phyloP scores from a whole-genome alignment of 441 rosid species.

The Pelargonium fulgidum region DNA sequence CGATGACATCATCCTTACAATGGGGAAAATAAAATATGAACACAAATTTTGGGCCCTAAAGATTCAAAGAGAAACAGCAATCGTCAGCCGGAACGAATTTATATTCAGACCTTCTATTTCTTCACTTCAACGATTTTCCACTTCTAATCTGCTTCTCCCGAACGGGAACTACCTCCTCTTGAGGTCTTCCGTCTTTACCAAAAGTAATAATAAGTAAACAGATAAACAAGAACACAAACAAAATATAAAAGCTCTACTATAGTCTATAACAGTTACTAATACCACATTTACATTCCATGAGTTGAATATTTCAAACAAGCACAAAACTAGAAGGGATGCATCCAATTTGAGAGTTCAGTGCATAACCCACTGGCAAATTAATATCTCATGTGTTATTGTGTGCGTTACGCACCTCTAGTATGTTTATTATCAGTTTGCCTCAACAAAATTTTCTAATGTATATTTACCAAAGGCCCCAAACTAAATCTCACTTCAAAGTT shows the following conservation, averaged over 20 bases:
- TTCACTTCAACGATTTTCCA: background rate
- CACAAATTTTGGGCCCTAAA: too few relatives aligned
- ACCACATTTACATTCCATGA: background rate
- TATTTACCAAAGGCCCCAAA: background rate
- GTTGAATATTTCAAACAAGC: background rate
- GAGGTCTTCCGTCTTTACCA: background rate
- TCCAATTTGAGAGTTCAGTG: background rate
- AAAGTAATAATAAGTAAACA: background rate
- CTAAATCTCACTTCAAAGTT: too few relatives aligned
- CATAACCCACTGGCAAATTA: background rate
- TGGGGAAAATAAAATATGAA: too few relatives aligned
- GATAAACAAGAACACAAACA: background rate
- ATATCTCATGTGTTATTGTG: background rate
- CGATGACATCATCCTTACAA: too few relatives aligned
- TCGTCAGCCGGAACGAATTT: background rate
- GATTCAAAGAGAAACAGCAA: too few relatives aligned
- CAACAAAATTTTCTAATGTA: background rate
- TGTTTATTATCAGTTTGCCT: background rate
- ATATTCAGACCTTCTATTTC: background rate
- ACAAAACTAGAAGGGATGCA: background rate
- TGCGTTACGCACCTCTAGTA: background rate
- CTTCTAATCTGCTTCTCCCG: background rate
- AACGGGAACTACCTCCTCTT: background rate
- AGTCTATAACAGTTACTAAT: background rate
- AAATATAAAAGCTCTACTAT: background rate